These are phyloP conservation scores for Fraxinus pennsylvanica DNA, from an alignment of 257 asterid species.

Conservation along the genomic window DNA sequence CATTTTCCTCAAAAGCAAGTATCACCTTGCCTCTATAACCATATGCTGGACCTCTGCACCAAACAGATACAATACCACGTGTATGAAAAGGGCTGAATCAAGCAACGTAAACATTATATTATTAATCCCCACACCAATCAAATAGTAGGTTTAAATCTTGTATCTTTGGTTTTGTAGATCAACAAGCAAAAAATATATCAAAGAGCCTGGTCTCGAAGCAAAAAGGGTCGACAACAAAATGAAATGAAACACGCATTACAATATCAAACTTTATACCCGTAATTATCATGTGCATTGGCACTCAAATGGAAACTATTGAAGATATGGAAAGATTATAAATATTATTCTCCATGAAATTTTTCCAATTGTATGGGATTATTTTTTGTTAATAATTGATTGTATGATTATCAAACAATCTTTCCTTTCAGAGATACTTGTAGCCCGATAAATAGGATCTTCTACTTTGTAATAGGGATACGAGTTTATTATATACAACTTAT, in stretches of 20 bases:
- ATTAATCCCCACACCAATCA: slow-evolving; percentile 11
- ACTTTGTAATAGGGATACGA: no score
- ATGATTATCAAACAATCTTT: no score
- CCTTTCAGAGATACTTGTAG: no score
- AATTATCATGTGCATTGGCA: background rate
- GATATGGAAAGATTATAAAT: no score
- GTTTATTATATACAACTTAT: no score
- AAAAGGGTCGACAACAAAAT: no score
- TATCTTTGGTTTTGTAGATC: background rate
- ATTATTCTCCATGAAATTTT: no score
- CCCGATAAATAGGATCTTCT: no score
- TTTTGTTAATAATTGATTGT: no score
- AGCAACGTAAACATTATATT: slow-evolving; percentile 1
- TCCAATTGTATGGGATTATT: no score
- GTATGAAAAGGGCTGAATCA: slow-evolving; percentile 9
- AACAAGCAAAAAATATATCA: background rate
- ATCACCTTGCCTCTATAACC: slow-evolving; percentile 82
- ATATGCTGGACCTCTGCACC: slow-evolving; percentile 70
- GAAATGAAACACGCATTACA: background rate
- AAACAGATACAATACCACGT: slow-evolving; percentile 18
- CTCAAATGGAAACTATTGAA: background rate
- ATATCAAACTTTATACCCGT: background rate
- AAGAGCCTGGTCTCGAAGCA: background rate
- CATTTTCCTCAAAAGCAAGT: slow-evolving; percentile 85
- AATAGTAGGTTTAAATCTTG: background rate